phyloP scores from a whole-genome alignment of 2,329 filamentous ascomycete genomes.

The Trichoderma arundinaceum region DNA sequence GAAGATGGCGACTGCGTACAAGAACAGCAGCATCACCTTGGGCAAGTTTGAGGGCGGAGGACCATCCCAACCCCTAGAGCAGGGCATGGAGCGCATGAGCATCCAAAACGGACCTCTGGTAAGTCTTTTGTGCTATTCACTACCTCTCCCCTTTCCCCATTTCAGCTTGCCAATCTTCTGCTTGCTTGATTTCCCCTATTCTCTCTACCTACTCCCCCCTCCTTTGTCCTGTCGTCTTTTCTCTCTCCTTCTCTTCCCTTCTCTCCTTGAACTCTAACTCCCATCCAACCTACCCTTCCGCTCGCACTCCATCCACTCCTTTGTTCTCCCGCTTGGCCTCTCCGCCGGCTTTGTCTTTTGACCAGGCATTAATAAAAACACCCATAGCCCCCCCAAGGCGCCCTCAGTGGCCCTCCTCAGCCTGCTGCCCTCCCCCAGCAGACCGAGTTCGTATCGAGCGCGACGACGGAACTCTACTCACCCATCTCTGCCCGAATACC shows the following conservation, averaged over 20 bases:
- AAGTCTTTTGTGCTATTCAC: conserved; percentile 32
- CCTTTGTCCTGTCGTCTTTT: background rate
- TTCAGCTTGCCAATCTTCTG: background rate
- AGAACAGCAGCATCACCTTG: conserved; percentile 96
- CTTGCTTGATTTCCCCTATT: background rate
- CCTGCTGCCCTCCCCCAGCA: conserved; percentile 49
- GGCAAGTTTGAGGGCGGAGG: conserved; percentile 79
- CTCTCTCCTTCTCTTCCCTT: background rate
- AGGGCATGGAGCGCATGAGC: conserved; percentile 80
- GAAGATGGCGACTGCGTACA: conserved; percentile 98
- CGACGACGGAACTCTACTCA: conserved; percentile 66
- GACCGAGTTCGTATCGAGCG: conserved; percentile 46
- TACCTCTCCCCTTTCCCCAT: background rate
- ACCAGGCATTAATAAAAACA: conserved; percentile 11
- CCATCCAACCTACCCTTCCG: too few species aligned
- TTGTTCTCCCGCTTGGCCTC: background rate
- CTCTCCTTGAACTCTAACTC: too few species aligned
- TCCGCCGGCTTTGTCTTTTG: conserved; percentile 5
- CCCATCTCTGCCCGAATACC: conserved; percentile 86
- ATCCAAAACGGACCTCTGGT: conserved; percentile 51
- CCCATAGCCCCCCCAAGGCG: conserved; percentile 9
- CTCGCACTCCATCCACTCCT: background rate
- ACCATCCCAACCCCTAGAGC: conserved; percentile 61
- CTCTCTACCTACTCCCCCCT: background rate
- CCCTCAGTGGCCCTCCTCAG: conserved; percentile 36